Base-by-base conservation (phyloP, 2,329 filamentous ascomycete species). In the Geosmithia morbida region DNA sequence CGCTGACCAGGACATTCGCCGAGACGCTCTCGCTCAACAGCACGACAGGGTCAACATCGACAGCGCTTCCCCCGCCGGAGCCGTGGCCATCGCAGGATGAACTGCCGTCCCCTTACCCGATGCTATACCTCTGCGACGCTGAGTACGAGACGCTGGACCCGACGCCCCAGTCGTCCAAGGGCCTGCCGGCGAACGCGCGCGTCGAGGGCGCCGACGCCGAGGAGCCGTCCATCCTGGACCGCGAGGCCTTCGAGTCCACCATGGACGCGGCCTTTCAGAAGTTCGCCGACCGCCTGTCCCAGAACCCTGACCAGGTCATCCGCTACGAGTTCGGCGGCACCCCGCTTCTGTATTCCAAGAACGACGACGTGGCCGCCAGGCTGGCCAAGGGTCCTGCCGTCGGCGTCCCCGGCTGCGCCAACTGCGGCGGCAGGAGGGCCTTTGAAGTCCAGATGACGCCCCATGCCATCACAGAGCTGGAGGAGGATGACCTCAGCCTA, bases 401-500 rank as follows among this genome's bases (percentile, higher is more conserved):
- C 18, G 68, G 75, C 2, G 79, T 96, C 26, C 88, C 90, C 1
- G 68, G 79, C 10, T 98, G 92, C 61, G 67, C 66, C 26, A 83
- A 79, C 56, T 98, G 92, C 64, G 83, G 85, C 8, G 76, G 73
- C 0, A 70, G 75, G 45, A 78, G 90, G 52, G 79, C 84, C 14
- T 97, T 97, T 61, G 92, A 98, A 71, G 72, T 95, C 49, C 92
- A 98, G 70, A 69, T 98, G 53, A 89, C 84, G 54, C 92, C 92
- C 41, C 85, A 94, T 60, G 83, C 88, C 2, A 98, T 98, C 56
- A 79, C 80, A 29, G 85, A 94, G 69, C 69, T 97, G 47, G 92
- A 97, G 68, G 81, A 75, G 2, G 85, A 89, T 41, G 81, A 83
- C 48, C 62, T 80, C 54, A 77, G 75, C 40, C 57, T 83, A 18